Evolutionary conservation across 768 basidiomycete species (phyloP).

Genomic region (Rubroboletus satanas): DNA sequence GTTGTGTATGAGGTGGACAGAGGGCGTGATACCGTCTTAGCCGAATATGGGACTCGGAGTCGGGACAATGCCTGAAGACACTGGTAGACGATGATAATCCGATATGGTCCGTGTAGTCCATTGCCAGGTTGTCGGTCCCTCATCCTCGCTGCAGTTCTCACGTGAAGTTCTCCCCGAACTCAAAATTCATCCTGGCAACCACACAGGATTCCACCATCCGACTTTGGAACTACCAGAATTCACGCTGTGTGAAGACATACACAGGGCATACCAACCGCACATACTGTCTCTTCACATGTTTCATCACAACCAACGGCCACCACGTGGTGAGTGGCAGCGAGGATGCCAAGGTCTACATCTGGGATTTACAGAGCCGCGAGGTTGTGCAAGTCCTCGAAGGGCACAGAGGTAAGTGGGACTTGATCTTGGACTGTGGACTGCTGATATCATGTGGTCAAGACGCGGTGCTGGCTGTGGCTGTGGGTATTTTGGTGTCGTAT

Average conservation of each 20-base stretch:
- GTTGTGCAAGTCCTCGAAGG: conserved; percentile 73
- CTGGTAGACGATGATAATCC: conserved; percentile 96
- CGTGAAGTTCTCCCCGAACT: conserved; percentile 90
- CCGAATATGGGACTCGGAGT: conserved; percentile 96
- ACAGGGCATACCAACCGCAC: conserved; percentile 83
- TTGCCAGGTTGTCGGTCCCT: conserved; percentile 3
- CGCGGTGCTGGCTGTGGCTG: conserved; percentile 77
- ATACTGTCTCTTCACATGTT: conserved; percentile 72
- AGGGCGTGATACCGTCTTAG: conserved; percentile 38
- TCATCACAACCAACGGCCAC: conserved; percentile 52
- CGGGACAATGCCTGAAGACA: conserved; percentile 97
- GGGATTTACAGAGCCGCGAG: conserved; percentile 83
- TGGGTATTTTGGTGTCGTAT: conserved; percentile 31
- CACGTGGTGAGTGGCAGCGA: conserved; percentile 88
- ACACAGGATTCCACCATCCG: conserved; percentile 95
- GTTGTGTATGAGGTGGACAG: background rate
- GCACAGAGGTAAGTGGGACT: conserved; percentile 60
- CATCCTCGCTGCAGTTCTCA: conserved; percentile 54
- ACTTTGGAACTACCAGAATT: conserved; percentile 90
- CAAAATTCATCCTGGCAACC: conserved; percentile 80
- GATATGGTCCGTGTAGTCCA: conserved; percentile 56
- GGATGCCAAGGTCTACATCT: conserved; percentile 82
- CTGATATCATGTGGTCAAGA: conserved; percentile 26
- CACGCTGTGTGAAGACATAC: conserved; percentile 90
- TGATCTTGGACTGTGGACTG: background rate